A percentile compares a stretch with the other conserved stretches of the same genome.
Conservation (phyloP, 2,329 filamentous ascomycete genomes). For the Arthrinium phaeospermum region DNA sequence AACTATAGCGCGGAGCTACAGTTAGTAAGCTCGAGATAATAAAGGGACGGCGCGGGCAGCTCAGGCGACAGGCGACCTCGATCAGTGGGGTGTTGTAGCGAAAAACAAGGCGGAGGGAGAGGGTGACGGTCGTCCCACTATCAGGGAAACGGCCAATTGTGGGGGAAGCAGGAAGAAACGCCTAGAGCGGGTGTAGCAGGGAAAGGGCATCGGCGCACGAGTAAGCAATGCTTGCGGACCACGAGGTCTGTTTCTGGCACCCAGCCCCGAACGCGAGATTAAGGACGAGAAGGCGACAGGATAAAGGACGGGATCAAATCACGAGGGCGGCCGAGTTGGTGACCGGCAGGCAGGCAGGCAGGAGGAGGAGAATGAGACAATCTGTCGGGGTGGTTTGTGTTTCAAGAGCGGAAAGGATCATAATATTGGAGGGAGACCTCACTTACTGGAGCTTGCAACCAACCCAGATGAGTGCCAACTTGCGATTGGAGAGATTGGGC, state of each 20-base stretch:
- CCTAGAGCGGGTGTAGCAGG: neutral
- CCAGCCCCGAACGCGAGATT: neutral
- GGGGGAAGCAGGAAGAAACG: constrained; percentile 15
- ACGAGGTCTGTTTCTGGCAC: constrained; percentile 5
- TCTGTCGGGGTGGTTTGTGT: neutral
- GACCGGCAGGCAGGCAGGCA: neutral
- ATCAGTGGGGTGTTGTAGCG: constrained; percentile 19
- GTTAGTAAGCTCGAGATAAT: constrained; percentile 16
- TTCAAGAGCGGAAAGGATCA: constrained; percentile 1
- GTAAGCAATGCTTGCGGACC: constrained; percentile 11
- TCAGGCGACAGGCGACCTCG: constrained; percentile 9
- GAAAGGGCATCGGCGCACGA: neutral
- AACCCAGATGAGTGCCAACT: constrained; percentile 7
- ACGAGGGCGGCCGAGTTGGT: neutral
- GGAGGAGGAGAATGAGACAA: constrained; percentile 1
- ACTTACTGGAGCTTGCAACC: constrained; percentile 12
- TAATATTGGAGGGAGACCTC: constrained; percentile 9
- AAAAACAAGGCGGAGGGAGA: constrained; percentile 13
- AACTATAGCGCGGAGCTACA: constrained; percentile 13
- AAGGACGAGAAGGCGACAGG: constrained; percentile 5
- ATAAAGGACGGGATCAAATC: constrained; percentile 4
- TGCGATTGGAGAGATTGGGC: constrained; percentile 11
- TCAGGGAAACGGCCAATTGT: constrained; percentile 18
- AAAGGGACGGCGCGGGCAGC: constrained; percentile 2
- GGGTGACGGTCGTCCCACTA: constrained; percentile 19